A percentile compares a stretch with the other conserved stretches of the same genome.
These are phyloP conservation scores for Xylaria grammica DNA, from an alignment of 495 filamentous ascomycete species.

Conservation along the genomic window DNA sequence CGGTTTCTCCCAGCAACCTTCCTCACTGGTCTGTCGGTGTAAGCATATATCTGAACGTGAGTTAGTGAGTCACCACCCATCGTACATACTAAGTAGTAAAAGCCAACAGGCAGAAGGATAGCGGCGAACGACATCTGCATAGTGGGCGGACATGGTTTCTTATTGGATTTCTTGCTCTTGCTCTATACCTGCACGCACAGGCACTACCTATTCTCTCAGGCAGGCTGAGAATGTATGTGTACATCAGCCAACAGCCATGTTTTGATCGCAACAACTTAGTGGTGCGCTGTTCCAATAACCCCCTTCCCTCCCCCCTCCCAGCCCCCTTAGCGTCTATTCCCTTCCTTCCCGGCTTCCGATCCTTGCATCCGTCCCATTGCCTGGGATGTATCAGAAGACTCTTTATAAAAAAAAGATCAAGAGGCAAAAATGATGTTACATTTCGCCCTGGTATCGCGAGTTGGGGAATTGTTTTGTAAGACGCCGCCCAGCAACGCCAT, in stretches of 20 bases:
- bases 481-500: conserved; percentile 42
- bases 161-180: conserved; percentile 3
- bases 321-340: not conserved
- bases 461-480: conserved; percentile 27
- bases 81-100: not conserved
- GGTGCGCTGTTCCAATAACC: not conserved
- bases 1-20: not conserved
- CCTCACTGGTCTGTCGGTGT: conserved; percentile 3
- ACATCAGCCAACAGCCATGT: not conserved
- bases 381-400: conserved; percentile 14
- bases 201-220: not conserved
- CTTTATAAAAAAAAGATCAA: conserved; percentile 5
- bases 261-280: not conserved
- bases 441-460: conserved; percentile 18
- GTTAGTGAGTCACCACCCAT: conserved; percentile 16
- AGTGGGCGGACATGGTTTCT: conserved; percentile 14
- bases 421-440: conserved; percentile 1
- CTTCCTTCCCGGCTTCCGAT: not conserved
- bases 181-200: not conserved
- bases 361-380: not conserved
- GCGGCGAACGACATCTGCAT: conserved; percentile 9
- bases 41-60: not conserved
- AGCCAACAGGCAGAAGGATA: conserved; percentile 14
- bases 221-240: not conserved
- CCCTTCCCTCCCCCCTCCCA: not conserved